Evolutionary conservation across 1,139 yeast species (phyloP), one percentile per base, ranked within the genome.

Genomic region (Geotrichum aggregatum): DNA sequence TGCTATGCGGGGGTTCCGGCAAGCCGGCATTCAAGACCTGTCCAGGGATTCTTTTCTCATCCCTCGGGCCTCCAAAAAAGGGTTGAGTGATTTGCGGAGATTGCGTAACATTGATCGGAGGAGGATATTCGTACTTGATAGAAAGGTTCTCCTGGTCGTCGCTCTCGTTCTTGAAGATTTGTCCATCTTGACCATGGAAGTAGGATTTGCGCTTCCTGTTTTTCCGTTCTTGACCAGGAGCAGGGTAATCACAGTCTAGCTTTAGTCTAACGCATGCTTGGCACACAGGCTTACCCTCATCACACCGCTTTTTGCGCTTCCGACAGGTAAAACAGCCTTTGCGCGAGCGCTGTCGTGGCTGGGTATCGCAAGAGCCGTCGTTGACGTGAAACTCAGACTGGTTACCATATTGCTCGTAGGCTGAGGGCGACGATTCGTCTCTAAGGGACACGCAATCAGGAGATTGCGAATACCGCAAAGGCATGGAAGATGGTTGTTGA

Each of bases 321-420:
- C 87, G 79, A 61, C 92, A 84, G 0, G 89, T 83, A 43, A 83
- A 67, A 64, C 92, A 84, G 0, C 92, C 92, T 58, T 73, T 73
- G 48, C 73, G 63, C 13, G 72, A 66, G 30, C 72, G 59, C 26
- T 52, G 52, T n/a, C 49, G 48, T 2, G 50, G 41, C 13, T 36
- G 41, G 24, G 7, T 21, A 19, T 36, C 30, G 18, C 44, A 21
- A 24, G 16, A 13, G 18, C 24, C 46, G 11, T 28, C 39, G 18
- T 16, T 24, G 28, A 24, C 8, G 8, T 24, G 28, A 24, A 24
- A 24, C 8, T 24, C 28, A 8, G 28, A 5, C 28, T 24, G 28
- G 8, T 24, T 24, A 8, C 28, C 28, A 24, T 24, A 24, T 24
- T 5, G 7, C 8, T 24, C 28, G 28, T 24, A 24, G 28, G 28